Evolutionary conservation across 805 yeast genomes (phyloP).

Genomic region (Vanderwaltozyma polyspora): DNA sequence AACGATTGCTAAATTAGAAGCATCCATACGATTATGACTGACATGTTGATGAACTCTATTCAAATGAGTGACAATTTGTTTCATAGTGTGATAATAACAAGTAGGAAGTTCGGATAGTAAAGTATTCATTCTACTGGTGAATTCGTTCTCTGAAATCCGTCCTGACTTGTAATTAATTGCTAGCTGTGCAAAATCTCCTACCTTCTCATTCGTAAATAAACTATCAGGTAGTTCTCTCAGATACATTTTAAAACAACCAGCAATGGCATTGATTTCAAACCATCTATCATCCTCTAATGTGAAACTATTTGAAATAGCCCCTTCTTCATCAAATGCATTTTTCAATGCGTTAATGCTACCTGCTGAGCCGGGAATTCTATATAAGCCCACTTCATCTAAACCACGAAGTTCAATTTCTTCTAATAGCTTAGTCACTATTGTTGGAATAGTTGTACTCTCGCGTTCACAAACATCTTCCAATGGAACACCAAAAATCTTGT

Average conservation of each 20-base stretch:
- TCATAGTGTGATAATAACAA: constrained; percentile 57
- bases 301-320: constrained; percentile 31
- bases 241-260: constrained; percentile 77
- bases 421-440: constrained; percentile 52
- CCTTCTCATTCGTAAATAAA: constrained; percentile 53
- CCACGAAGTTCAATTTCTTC: constrained; percentile 79
- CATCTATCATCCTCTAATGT: constrained; percentile 44
- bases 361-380: constrained; percentile 60
- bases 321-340: constrained; percentile 41
- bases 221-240: constrained; percentile 84
- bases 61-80: constrained; percentile 59
- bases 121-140: constrained; percentile 15
- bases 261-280: constrained; percentile 77
- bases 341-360: constrained; percentile 45
- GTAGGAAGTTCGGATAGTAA: constrained; percentile 42
- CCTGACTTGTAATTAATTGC: constrained; percentile 17
- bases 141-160: constrained; percentile 18
- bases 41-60: constrained; percentile 55
- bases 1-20: constrained; percentile 83
- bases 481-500: constrained; percentile 79
- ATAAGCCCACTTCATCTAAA: constrained; percentile 80
- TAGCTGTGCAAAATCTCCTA: constrained; percentile 41
- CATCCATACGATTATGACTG: constrained; percentile 71
- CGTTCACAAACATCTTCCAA: constrained; percentile 62
- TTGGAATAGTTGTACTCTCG: constrained; percentile 53